These are phyloP conservation scores for Calocera viscosa DNA, from an alignment of 768 basidiomycete species.

Conservation along the genomic window DNA sequence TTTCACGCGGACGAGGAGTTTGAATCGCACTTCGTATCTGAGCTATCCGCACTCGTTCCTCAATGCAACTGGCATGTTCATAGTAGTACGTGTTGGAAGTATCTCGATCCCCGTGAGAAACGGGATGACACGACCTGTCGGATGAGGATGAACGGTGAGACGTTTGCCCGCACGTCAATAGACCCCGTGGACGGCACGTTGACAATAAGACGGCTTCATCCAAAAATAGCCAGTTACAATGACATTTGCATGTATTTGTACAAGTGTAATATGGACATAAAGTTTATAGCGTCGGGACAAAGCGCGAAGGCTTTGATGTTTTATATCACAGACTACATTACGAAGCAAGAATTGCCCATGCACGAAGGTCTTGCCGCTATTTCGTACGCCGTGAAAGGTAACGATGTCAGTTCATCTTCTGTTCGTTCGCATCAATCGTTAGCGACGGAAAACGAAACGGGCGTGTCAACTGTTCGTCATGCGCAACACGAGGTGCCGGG, in stretches of 20 bases:
- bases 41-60: slow-evolving; percentile 21
- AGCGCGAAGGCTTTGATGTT: slow-evolving; percentile 34
- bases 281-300: slow-evolving; percentile 34
- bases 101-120: neutral
- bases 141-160: neutral
- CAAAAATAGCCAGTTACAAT: slow-evolving; percentile 36
- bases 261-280: slow-evolving; percentile 38
- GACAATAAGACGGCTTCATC: slow-evolving; percentile 27
- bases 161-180: neutral
- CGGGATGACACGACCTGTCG: neutral
- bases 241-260: slow-evolving; percentile 27
- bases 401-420: slow-evolving; percentile 23
- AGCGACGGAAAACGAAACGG: too few species aligned
- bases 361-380: neutral
- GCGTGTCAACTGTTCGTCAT: too few species aligned
- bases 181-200: slow-evolving; percentile 10
- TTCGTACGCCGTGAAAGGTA: slow-evolving; percentile 11
- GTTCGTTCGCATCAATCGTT: too few species aligned
- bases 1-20: too few species aligned
- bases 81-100: neutral
- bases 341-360: slow-evolving; percentile 29
- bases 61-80: slow-evolving; percentile 26
- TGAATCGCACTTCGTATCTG: slow-evolving; percentile 17
- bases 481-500: too few species aligned
- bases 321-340: slow-evolving; percentile 42